These are phyloP conservation scores for Cytospora paraplurivora DNA, from an alignment of 2,329 filamentous ascomycete species.

Conservation along the genomic window DNA sequence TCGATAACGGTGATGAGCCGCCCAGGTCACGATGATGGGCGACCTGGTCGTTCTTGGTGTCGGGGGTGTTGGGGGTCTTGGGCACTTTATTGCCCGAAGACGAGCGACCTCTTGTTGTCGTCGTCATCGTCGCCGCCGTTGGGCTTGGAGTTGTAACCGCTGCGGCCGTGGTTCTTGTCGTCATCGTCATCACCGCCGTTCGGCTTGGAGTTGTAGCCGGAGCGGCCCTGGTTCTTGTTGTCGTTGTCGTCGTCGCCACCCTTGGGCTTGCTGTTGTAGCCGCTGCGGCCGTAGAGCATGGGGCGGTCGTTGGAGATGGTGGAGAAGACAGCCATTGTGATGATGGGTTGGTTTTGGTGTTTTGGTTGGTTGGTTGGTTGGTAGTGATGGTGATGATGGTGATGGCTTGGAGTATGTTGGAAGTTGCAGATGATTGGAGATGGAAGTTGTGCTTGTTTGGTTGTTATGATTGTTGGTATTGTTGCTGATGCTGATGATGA, in stretches of 20 bases:
- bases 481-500: constrained; percentile 31
- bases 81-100: constrained; percentile 32
- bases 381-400: constrained; percentile 13
- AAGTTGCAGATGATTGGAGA: neutral
- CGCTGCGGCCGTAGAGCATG: constrained; percentile 45
- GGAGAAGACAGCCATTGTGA: constrained; percentile 43
- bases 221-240: constrained; percentile 45
- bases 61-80: constrained; percentile 25
- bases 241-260: constrained; percentile 37
- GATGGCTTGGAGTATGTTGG: constrained; percentile 10
- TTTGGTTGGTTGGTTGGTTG: neutral
- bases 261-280: constrained; percentile 44
- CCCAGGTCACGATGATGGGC: neutral
- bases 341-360: constrained; percentile 32
- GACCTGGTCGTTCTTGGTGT: neutral
- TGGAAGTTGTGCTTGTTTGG: constrained; percentile 22
- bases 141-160: constrained; percentile 46
- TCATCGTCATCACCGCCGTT: constrained; percentile 36
- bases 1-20: constrained; percentile 1
- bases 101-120: constrained; percentile 35
- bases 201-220: constrained; percentile 46
- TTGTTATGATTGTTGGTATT: constrained; percentile 21
- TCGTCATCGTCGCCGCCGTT: constrained; percentile 35
- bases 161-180: constrained; percentile 46
- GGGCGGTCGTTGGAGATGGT: constrained; percentile 39